phyloP scores from a whole-genome alignment of 345 rosid species.

The Cardamine chenopodiifolia region DNA sequence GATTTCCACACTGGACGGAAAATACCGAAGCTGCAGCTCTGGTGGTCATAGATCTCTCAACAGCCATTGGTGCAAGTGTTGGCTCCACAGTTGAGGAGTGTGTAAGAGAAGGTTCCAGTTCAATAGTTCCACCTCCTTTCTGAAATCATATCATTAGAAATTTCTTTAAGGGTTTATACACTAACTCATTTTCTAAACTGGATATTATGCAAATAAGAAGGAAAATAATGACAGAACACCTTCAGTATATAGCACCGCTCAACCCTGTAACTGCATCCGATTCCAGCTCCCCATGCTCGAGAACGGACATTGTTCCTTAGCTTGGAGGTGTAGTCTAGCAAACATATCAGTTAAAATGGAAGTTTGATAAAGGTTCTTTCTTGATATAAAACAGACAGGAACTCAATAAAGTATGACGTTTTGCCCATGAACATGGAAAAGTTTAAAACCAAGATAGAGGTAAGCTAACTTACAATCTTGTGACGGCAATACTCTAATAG shows the following conservation, averaged over 20 bases:
- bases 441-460: not conserved
- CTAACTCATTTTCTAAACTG: conserved; percentile 5
- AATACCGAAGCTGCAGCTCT: conserved; percentile 99
- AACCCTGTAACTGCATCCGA: conserved; percentile 92
- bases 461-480: conserved; percentile 75
- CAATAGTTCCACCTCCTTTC: conserved; percentile 97
- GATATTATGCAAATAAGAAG: conserved; percentile 3
- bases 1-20: not conserved
- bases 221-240: conserved; percentile 49
- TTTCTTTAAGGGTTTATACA: not conserved
- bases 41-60: conserved; percentile 98
- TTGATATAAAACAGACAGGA: not conserved
- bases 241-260: conserved; percentile 97
- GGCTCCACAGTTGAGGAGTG: conserved; percentile 97
- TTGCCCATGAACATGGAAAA: conserved; percentile 5
- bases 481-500: conserved; percentile 83
- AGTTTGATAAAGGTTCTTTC: not conserved
- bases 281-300: conserved; percentile 99
- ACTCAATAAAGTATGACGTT: not conserved
- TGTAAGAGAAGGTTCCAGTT: conserved; percentile 93
- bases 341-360: not conserved
- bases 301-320: conserved; percentile 98
- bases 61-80: conserved; percentile 98
- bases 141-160: conserved; percentile 43
- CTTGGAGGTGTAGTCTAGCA: conserved; percentile 82